A percentile compares a stretch with the other conserved stretches of the same genome.
Conservation (phyloP, 1,139 yeast species). For the Hemisphaericaspora subhashii region DNA sequence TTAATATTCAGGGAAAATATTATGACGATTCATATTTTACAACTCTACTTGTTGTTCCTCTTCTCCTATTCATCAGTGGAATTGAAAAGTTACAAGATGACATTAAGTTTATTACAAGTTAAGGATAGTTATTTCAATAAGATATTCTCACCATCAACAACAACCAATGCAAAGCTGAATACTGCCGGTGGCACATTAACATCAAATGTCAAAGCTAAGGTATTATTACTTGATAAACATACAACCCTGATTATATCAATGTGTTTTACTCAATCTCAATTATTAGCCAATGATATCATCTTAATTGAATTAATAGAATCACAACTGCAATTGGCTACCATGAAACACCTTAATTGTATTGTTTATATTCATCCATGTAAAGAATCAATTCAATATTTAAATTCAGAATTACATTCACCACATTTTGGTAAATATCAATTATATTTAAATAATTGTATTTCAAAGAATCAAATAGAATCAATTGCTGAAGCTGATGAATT, state of each 20-base stretch:
- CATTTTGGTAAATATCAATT: slow-evolving; percentile 76
- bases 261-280: slow-evolving; percentile 82
- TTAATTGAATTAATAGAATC: slow-evolving; percentile 73
- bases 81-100: too few relatives aligned
- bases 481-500: slow-evolving; percentile 88
- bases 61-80: too few relatives aligned
- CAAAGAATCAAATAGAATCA: slow-evolving; percentile 76
- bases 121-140: slow-evolving; percentile 39
- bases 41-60: too few relatives aligned
- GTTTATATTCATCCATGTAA: slow-evolving; percentile 75
- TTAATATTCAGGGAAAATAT: too few relatives aligned
- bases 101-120: slow-evolving; percentile 35
- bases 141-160: slow-evolving; percentile 20
- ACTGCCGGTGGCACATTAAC: neutral
- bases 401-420: slow-evolving; percentile 72
- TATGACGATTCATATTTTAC: too few relatives aligned
- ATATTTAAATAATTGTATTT: slow-evolving; percentile 71
- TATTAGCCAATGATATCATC: slow-evolving; percentile 78
- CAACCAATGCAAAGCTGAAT: neutral
- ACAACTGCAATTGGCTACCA: slow-evolving; percentile 56
- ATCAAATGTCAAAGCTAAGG: slow-evolving; percentile 52
- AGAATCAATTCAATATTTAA: slow-evolving; percentile 58
- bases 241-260: slow-evolving; percentile 85
- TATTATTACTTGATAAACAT: slow-evolving; percentile 71
- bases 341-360: slow-evolving; percentile 83